Percentiles rank a stretch among this genome's conserved stretches.
Conservation (phyloP, 1,284 basidiomycete genomes). For the Ganoderma multipileum region DNA sequence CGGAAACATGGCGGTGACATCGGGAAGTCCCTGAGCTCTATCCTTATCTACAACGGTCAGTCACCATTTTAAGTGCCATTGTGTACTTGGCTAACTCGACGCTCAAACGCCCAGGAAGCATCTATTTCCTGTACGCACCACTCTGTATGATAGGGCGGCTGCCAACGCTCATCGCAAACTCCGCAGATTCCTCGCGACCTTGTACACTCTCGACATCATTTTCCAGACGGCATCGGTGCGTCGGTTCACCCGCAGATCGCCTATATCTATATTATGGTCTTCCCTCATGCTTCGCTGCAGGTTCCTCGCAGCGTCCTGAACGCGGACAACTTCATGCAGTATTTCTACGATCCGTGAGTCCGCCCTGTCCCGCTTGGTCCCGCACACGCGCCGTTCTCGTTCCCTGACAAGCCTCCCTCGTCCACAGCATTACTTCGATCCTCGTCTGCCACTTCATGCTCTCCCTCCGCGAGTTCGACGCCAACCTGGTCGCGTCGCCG, state of each 20-base stretch:
- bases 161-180: not conserved
- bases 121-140: not conserved
- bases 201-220: not conserved
- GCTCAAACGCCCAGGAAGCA: not conserved
- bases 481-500: not conserved
- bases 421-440: not conserved
- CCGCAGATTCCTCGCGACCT: not conserved
- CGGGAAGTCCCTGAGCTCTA: not conserved
- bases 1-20: not conserved
- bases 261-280: not conserved
- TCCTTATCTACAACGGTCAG: not conserved
- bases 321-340: not conserved
- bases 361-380: not conserved
- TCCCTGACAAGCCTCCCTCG: not conserved
- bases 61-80: not conserved
- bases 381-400: not conserved
- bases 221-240: not conserved
- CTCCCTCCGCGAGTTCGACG: not conserved
- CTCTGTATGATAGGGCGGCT: not conserved
- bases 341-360: not conserved
- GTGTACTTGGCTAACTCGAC: not conserved
- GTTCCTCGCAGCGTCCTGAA: not conserved
- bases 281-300: not conserved
- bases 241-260: too few species aligned
- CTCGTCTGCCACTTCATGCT: not conserved